Base-by-base conservation (phyloP, 306 rosid species). In the Trifolium fragiferum region DNA sequence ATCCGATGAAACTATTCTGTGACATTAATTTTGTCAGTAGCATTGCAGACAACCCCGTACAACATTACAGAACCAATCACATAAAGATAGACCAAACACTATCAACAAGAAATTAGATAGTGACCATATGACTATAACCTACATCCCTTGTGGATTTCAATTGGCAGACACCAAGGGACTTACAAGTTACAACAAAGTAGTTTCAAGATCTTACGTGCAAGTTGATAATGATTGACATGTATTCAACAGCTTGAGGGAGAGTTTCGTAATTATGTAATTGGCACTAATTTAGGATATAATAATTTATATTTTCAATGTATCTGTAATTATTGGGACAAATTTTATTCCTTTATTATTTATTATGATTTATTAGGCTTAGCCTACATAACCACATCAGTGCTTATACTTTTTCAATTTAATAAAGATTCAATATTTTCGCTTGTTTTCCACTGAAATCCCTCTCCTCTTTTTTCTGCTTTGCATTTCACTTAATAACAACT, bases 231-330 rank as follows among this genome's bases (percentile, higher is more conserved):
- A 54, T 54, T 54, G 60, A 20, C 60, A 54, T 54, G 14, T 54
- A 54, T 4, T 54, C 32, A 54, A 54, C 14, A 2, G 33, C 30
- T 21, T 55, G n/a, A 11, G 61, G 61, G 32, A 27, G 32, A 55
- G 15, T 55, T 5, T 55, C 10, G 61, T 10, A 55, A 55, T 12
- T 57, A 57, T 57, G 63, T 6, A 57, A 6, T 18, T 57, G 32
- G 16, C 62, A 55, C n/a, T 4, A 57, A 23, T 57, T 11, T 57
- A 57, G 35, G 62, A 57, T 57, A 57, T n/a, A 21, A 57, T 57
- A 23, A 19, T 20, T 1, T 19, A 53, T 53, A 53, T 53, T 19
- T 53, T 53, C 11, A 1, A 8, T 19, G 59, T 19, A 9, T 18
- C 58, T 18, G 59, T 53, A 18, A 6, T 19, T 18, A 19, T 19